Conservation (phyloP, 2,329 filamentous ascomycete species). For the Talaromyces sp. region DNA sequence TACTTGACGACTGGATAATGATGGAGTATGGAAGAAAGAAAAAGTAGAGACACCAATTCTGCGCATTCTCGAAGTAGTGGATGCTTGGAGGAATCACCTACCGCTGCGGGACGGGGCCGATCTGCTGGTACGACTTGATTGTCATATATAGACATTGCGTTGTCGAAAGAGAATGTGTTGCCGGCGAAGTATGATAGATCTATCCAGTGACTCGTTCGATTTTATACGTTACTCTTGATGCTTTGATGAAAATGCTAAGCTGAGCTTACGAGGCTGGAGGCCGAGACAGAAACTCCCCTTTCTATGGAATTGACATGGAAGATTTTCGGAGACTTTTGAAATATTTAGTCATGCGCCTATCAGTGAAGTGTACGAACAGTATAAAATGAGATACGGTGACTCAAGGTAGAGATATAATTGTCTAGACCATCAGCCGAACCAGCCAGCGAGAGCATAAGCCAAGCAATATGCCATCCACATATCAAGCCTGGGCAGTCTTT, state of each 20-base stretch:
- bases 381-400: not conserved
- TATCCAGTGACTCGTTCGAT: not conserved
- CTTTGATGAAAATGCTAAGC: not conserved
- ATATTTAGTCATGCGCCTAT: not conserved
- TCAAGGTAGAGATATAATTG: not conserved
- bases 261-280: not conserved
- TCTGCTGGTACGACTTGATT: not conserved
- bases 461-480: not conserved
- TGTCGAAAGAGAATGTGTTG: too few relatives aligned
- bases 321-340: not conserved
- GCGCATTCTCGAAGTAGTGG: not conserved
- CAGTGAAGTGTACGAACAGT: too few relatives aligned
- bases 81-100: not conserved
- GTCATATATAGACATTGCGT: too few relatives aligned
- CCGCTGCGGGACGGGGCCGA: not conserved
- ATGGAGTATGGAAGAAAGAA: not conserved
- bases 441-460: not conserved
- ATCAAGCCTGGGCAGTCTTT: not conserved
- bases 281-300: not conserved
- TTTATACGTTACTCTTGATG: not conserved
- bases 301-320: not conserved
- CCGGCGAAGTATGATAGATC: not conserved
- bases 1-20: not conserved
- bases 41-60: not conserved
- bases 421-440: not conserved